phyloP scores from a whole-genome alignment of 2,329 filamentous ascomycete genomes.

The Orbilia blumenaviensis region DNA sequence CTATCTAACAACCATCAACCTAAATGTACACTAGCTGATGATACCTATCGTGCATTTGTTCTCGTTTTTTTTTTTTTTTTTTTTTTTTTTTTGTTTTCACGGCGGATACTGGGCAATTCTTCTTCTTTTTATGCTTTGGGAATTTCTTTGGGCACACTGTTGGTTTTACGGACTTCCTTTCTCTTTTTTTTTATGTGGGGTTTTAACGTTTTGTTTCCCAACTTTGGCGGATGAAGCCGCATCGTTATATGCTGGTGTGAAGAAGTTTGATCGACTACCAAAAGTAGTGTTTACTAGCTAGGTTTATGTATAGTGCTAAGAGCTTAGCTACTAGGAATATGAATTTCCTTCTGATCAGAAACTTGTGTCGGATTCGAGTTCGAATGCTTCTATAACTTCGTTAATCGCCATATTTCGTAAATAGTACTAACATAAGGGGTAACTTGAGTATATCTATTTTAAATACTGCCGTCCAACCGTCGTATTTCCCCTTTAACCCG shows the following conservation, averaged over 20 bases:
- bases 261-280: slow-evolving; percentile 8
- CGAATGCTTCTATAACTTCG: not conserved
- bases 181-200: not conserved
- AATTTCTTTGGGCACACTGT: not conserved
- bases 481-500: slow-evolving; percentile 15
- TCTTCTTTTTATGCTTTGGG: not conserved
- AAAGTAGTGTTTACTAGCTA: slow-evolving; percentile 9
- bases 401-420: not conserved
- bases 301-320: not conserved
- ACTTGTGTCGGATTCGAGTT: not conserved
- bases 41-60: slow-evolving; percentile 39
- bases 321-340: slow-evolving; percentile 14
- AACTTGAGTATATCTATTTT: not conserved
- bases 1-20: slow-evolving; percentile 31
- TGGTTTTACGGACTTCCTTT: slow-evolving; percentile 22
- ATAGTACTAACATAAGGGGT: not conserved
- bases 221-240: not conserved
- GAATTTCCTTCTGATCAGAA: slow-evolving; percentile 7
- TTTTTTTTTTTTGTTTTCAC: slow-evolving; percentile 6
- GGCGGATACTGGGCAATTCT: slow-evolving; percentile 17
- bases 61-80: slow-evolving; percentile 1
- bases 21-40: slow-evolving; percentile 51
- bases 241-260: not conserved
- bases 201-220: not conserved
- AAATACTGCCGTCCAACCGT: slow-evolving; percentile 20